Percentiles rank a stretch among this genome's conserved stretches.
Conservation (phyloP, 169 alveolate genomes). For the Plasmodium blacklocki region DNA sequence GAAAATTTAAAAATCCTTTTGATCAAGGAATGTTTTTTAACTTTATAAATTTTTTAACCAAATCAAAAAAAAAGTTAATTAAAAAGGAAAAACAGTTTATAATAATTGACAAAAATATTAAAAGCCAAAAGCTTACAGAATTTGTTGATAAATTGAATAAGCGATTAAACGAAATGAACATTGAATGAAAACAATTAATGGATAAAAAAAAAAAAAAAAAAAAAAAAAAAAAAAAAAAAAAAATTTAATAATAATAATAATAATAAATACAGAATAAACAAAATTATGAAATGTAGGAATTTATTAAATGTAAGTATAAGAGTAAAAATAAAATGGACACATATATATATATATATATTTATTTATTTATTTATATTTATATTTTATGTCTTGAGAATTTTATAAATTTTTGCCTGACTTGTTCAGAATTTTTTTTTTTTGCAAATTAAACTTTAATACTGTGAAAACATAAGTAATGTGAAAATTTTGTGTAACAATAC, state of each 20-base stretch:
- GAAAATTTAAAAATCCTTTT: slow-evolving; percentile 67
- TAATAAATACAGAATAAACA: background rate
- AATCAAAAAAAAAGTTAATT: slow-evolving; percentile 21
- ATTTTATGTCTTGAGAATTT: background rate
- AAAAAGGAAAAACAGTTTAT: slow-evolving; percentile 19
- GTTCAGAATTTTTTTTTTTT: background rate
- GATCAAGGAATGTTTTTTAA: slow-evolving; percentile 29
- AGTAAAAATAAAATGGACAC: background rate
- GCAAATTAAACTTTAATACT: slow-evolving; percentile 11
- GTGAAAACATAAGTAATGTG: background rate
- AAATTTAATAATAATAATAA: background rate
- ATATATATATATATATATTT: background rate
- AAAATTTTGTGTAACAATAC: slow-evolving; percentile 22
- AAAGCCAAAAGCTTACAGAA: slow-evolving; percentile 11
- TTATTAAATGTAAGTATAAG: background rate
- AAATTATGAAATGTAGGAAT: background rate
- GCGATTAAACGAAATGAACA: background rate
- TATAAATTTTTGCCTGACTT: background rate
- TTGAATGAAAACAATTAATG: background rate
- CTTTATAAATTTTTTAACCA: slow-evolving; percentile 36
- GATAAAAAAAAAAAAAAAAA: background rate
- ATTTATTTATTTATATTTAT: background rate
- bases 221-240: slow-evolving; percentile 3
- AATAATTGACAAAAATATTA: slow-evolving; percentile 12
- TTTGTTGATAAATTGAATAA: slow-evolving; percentile 51